A percentile compares a stretch with the other conserved stretches of the same genome.
phyloP scores from a whole-genome alignment of 2,329 filamentous ascomycete species.

The Achaetomium macrosporum region DNA sequence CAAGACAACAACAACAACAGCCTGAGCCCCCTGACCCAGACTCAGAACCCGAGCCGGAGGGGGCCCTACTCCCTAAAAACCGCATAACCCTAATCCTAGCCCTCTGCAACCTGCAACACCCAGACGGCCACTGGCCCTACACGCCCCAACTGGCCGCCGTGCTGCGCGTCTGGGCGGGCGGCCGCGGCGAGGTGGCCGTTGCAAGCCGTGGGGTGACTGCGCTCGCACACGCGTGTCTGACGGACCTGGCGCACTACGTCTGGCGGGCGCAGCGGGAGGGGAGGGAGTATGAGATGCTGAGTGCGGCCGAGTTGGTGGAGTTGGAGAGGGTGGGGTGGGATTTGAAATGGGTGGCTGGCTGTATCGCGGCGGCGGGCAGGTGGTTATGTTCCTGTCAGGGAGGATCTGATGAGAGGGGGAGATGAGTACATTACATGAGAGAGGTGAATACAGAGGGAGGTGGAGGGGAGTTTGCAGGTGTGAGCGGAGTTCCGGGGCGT shows the following conservation, averaged over 20 bases:
- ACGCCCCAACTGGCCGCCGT: conserved; percentile 16
- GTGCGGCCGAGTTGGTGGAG: conserved; percentile 13
- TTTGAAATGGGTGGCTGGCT: conserved; percentile 14
- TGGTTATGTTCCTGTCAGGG: neutral
- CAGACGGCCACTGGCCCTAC: conserved; percentile 18
- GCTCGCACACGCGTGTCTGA: conserved; percentile 18
- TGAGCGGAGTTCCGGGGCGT: too few relatives aligned
- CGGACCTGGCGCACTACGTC: conserved; percentile 16
- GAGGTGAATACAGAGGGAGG: neutral
- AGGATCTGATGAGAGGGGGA: neutral
- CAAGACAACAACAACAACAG: neutral
- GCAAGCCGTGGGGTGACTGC: conserved; percentile 12
- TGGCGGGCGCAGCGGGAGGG: conserved; percentile 21
- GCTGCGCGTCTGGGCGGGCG: conserved; percentile 12
- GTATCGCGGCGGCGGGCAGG: neutral
- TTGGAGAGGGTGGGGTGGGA: conserved; percentile 21
- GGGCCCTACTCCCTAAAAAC: conserved; percentile 13
- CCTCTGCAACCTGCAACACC: conserved; percentile 19
- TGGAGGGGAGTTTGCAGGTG: neutral
- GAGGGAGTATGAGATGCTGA: conserved; percentile 14
- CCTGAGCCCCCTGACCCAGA: neutral
- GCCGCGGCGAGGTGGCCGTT: neutral
- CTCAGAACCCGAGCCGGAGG: neutral
- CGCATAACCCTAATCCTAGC: conserved; percentile 18
- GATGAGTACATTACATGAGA: neutral